Conservation (phyloP, 441 rosid genomes). For the Erysimum cheiri region DNA sequence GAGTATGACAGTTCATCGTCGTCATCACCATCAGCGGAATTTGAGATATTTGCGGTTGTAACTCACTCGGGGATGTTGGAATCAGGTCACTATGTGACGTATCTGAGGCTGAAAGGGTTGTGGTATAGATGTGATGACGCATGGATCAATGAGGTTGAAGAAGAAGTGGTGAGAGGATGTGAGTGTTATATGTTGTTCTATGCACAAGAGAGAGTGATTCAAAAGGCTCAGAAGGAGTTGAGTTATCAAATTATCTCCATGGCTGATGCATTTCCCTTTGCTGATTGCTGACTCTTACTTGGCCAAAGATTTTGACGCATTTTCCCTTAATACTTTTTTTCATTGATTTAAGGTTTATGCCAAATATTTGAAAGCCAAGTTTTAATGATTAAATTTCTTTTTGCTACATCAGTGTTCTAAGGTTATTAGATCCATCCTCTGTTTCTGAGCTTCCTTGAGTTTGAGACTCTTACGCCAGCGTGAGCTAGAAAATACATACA, state of each 20-base stretch:
- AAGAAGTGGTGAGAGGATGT: slow-evolving; percentile 75
- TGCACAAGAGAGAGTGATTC: slow-evolving; percentile 69
- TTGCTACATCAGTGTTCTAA: background rate
- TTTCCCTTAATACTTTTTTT: slow-evolving; percentile 39
- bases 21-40: slow-evolving; percentile 49
- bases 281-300: slow-evolving; percentile 40
- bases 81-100: slow-evolving; percentile 85
- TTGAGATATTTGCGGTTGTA: slow-evolving; percentile 84
- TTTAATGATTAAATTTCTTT: slow-evolving; percentile 10
- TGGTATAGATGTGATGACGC: slow-evolving; percentile 96
- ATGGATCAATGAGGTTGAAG: slow-evolving; percentile 90
- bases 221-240: slow-evolving; percentile 63
- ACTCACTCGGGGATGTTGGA: slow-evolving; percentile 86
- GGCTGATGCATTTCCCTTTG: slow-evolving; percentile 43
- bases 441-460: background rate
- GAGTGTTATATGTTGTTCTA: slow-evolving; percentile 89
- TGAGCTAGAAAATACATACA: background rate
- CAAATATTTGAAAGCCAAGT: slow-evolving; percentile 39
- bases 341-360: slow-evolving; percentile 41
- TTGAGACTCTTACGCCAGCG: background rate
- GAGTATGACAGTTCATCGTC: slow-evolving; percentile 53
- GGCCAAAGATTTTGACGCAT: slow-evolving; percentile 44
- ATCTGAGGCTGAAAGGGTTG: slow-evolving; percentile 62
- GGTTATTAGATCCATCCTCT: background rate
- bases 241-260: slow-evolving; percentile 45